Base-by-base conservation (phyloP, 1,284 basidiomycete genomes). In the Ustilago esculenta region DNA sequence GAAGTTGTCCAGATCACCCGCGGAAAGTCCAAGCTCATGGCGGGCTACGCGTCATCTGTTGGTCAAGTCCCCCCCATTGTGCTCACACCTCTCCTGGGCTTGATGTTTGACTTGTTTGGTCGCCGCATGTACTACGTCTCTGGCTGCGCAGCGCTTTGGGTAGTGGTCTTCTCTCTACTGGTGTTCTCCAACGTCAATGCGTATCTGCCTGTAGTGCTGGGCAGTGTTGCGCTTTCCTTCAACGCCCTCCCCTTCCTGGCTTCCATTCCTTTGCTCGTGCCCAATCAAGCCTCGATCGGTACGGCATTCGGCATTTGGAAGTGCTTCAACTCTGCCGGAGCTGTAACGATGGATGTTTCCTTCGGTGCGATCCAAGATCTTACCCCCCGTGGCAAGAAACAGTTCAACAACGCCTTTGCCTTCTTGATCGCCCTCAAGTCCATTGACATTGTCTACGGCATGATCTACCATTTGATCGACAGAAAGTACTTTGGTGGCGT, bases 271-370 rank as follows among this genome's bases (percentile, higher is more conserved):
- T 72, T 85, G 5, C 66, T 85, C 15, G 80, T 84, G 0, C 78
- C 79, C 0, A 72, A 81, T 25, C 82, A 84, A 44, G 56, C 70
- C 7, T 73, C 82, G 14, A 69, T 84, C n/a, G 84, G 84, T 2
- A 83, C 82, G 0, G 84, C 83, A 0, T 84, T 83, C 37, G 84
- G 84, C 1, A 70, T 84, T n/a, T 84, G 83, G 82, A 84, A 84
- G 57, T 75, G 82, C 4, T 72, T 75, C 55, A 77, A 77, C 51
- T 82, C 80, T 34, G 72, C 71, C 10, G 82, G 81, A 20, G 67
- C 71, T 0, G 76, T 81, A 12, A 80, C 83, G 29, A 73, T 84
- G 47, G 83, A 84, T 35, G 82, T 84, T 7, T 75, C 82, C 0
- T 71, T 81, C 0, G 84, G 84, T 12, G 78, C 82, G 10, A 82